Conservation (phyloP, 106 monocot genomes). For the Dioscorea alata region DNA sequence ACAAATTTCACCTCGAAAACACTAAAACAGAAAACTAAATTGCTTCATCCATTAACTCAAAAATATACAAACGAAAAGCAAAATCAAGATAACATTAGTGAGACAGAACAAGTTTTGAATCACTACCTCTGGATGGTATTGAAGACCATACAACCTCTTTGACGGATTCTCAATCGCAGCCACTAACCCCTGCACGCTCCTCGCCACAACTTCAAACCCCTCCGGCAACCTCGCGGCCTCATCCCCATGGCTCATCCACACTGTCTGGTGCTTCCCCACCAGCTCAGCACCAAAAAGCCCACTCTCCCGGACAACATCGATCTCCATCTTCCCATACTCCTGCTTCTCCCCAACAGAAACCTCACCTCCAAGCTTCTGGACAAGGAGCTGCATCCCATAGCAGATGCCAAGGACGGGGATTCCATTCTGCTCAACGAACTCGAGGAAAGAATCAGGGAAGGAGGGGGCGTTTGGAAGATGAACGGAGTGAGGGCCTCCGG, state of each 20-base stretch:
- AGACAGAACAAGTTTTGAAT: too few species aligned
- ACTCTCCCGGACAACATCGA: conserved; percentile 33
- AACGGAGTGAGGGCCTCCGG: conserved; percentile 96
- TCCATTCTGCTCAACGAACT: conserved; percentile 50
- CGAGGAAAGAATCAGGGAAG: conserved; percentile 80
- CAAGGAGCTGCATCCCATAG: conserved; percentile 95
- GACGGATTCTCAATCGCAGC: conserved; percentile 62
- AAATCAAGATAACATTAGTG: not conserved
- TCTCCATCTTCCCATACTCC: conserved; percentile 97
- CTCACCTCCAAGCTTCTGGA: conserved; percentile 82
- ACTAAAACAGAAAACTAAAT: too few species aligned
- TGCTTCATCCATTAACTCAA: not conserved
- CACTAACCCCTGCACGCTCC: conserved; percentile 68
- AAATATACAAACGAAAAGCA: not conserved
- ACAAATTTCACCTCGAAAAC: too few species aligned
- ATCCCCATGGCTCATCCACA: conserved; percentile 99
- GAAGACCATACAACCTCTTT: conserved; percentile 71
- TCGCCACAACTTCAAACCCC: conserved; percentile 72
- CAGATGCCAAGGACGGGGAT: conserved; percentile 80
- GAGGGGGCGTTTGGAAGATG: conserved; percentile 60
- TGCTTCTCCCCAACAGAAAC: conserved; percentile 69
- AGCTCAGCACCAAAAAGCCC: conserved; percentile 36
- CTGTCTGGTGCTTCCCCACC: conserved; percentile 42
- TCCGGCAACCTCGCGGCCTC: conserved; percentile 72
- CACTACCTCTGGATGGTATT: conserved; percentile 94